phyloP scores from a whole-genome alignment of 2,329 filamentous ascomycete species.

The Alternaria hordeiaustralica region DNA sequence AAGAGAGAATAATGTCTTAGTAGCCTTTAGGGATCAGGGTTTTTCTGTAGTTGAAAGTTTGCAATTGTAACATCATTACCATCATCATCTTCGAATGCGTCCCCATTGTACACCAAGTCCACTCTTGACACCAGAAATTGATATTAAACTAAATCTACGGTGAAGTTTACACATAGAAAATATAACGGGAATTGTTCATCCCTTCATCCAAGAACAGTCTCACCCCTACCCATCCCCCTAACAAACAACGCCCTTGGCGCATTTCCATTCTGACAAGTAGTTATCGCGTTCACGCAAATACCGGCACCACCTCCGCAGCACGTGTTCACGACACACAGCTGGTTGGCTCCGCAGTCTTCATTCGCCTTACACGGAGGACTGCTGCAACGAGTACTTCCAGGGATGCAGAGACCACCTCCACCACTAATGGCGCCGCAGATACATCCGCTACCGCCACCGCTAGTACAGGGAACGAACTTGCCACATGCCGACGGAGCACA shows the following conservation, averaged over 20 bases:
- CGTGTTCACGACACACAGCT: background rate
- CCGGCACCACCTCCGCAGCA: background rate
- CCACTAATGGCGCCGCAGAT: background rate
- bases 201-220: no score
- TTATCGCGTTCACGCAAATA: background rate
- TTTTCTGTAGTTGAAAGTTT: background rate
- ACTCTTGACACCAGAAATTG: background rate
- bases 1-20: constrained; percentile 1
- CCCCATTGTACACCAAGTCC: background rate
- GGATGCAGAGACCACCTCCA: background rate
- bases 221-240: no score
- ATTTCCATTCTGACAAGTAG: background rate
- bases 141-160: background rate
- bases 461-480: background rate
- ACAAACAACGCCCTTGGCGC: background rate
- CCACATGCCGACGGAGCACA: background rate
- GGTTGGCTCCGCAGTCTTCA: background rate
- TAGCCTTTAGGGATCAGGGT: background rate
- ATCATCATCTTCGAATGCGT: background rate
- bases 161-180: background rate
- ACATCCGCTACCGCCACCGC: background rate
- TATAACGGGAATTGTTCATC: background rate
- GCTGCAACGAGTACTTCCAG: background rate
- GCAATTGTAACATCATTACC: background rate
- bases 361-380: background rate